Evolutionary conservation across 306 rosid species (phyloP).

Genomic region (Cicer pinnatifidum): DNA sequence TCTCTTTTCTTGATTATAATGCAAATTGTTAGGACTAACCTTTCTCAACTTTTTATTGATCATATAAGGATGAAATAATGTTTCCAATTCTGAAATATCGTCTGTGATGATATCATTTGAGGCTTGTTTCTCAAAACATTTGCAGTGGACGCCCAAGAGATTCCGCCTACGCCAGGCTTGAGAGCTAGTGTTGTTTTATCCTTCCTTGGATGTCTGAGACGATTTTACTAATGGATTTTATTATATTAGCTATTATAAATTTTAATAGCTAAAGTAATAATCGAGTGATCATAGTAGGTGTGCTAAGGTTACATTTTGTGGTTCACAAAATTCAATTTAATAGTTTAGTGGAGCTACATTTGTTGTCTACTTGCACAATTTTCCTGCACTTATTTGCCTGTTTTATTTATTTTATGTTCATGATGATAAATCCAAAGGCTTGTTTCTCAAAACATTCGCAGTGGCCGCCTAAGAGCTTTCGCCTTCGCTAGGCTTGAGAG

Average conservation of each 20-base stretch:
- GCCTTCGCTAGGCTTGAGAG: too few relatives aligned
- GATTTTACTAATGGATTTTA: not conserved
- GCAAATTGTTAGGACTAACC: constrained; percentile 12
- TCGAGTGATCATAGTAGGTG: too few relatives aligned
- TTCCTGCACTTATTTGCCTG: too few relatives aligned
- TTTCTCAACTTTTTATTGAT: constrained; percentile 28
- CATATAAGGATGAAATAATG: constrained; percentile 47
- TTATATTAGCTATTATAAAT: too few relatives aligned
- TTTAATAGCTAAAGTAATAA: too few relatives aligned
- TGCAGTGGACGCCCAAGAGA: constrained; percentile 58
- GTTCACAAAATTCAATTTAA: too few relatives aligned
- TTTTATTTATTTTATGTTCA: not conserved
- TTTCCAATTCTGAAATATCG: not conserved
- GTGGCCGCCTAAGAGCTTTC: too few relatives aligned
- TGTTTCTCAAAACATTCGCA: constrained; percentile 60
- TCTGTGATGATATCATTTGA: constrained; percentile 55
- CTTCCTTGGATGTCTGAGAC: constrained; percentile 59
- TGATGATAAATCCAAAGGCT: constrained; percentile 48
- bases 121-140: constrained; percentile 56
- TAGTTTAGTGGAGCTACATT: too few relatives aligned
- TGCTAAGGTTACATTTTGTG: too few relatives aligned
- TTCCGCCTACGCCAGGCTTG: constrained; percentile 54
- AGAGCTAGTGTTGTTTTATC: constrained; percentile 49
- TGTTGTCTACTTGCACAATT: too few relatives aligned
- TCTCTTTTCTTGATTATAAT: too few relatives aligned